phyloP scores from a whole-genome alignment of 768 basidiomycete species.

The Leccinum disarticulatum region DNA sequence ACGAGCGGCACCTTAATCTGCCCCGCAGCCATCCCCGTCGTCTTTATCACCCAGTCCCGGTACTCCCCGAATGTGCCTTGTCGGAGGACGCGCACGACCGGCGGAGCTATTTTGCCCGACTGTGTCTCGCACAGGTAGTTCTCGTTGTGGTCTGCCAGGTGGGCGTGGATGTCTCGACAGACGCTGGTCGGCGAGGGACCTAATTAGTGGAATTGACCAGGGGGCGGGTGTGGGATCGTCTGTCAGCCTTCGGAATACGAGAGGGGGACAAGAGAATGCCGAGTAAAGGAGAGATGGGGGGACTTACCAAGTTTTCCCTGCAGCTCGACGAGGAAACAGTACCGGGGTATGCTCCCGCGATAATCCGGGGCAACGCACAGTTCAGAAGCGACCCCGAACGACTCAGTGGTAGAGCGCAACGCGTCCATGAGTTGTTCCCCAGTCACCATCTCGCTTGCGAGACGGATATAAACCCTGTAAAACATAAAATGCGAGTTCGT shows the following conservation, averaged over 20 bases:
- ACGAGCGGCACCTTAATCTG: conserved; percentile 25
- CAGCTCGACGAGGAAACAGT: conserved; percentile 20
- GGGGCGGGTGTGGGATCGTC: no score
- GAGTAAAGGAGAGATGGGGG: no score
- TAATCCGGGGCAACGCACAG: no score
- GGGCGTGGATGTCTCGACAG: conserved; percentile 7
- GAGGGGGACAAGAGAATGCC: no score
- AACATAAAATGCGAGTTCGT: no score
- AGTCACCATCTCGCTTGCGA: no score
- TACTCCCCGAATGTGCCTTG: conserved; percentile 23
- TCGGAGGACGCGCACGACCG: conserved; percentile 16
- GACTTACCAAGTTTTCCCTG: conserved; percentile 11
- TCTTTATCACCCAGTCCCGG: conserved; percentile 20
- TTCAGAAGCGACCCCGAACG: no score
- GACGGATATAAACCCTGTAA: no score
- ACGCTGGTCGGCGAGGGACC: conserved; percentile 4
- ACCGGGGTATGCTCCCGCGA: no score
- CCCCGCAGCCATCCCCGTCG: conserved; percentile 15
- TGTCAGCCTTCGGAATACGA: neutral
- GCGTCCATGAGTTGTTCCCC: no score
- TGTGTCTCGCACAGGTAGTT: conserved; percentile 16
- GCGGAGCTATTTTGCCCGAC: conserved; percentile 7
- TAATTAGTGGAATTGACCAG: neutral
- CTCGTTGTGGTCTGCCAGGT: conserved; percentile 14
- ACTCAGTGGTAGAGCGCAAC: no score